Percentiles rank a stretch among this genome's conserved stretches.
These are phyloP conservation scores for Trichophyton simii DNA, from an alignment of 2,329 filamentous ascomycete genomes.

Conservation along the genomic window DNA sequence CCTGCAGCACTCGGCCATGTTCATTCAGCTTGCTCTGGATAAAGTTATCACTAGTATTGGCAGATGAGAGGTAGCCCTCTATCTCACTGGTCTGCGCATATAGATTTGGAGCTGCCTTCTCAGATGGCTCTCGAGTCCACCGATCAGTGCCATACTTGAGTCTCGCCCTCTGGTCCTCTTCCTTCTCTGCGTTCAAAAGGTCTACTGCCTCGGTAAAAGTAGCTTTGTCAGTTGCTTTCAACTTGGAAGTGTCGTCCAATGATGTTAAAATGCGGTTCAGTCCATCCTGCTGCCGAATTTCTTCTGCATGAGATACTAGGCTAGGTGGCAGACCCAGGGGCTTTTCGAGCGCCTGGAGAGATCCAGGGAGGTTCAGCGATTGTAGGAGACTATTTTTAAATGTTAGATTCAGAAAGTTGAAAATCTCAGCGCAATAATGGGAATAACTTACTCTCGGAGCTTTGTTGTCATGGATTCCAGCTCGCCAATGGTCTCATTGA, in stretches of 20 bases:
- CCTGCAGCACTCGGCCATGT: slow-evolving; percentile 59
- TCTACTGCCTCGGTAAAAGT: slow-evolving; percentile 75
- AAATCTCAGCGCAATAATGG: not conserved
- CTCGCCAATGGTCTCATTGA: slow-evolving; percentile 76
- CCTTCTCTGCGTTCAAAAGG: slow-evolving; percentile 63
- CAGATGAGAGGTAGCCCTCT: slow-evolving; percentile 69
- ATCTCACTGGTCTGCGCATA: slow-evolving; percentile 67
- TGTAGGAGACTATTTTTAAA: slow-evolving; percentile 44
- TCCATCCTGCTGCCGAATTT: slow-evolving; percentile 82
- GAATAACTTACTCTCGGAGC: slow-evolving; percentile 51
- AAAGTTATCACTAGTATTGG: slow-evolving; percentile 52
- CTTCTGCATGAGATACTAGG: slow-evolving; percentile 79
- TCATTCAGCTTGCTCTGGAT: slow-evolving; percentile 68
- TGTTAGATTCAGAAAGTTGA: slow-evolving; percentile 9
- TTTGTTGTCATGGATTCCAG: slow-evolving; percentile 68
- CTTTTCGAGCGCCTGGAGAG: slow-evolving; percentile 87
- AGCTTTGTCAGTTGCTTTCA: slow-evolving; percentile 66
- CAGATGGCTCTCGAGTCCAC: slow-evolving; percentile 62
- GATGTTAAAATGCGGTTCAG: slow-evolving; percentile 63
- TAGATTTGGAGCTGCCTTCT: slow-evolving; percentile 57
- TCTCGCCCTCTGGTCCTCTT: slow-evolving; percentile 66
- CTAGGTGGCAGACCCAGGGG: slow-evolving; percentile 78
- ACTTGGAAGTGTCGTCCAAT: slow-evolving; percentile 77
- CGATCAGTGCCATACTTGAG: slow-evolving; percentile 74
- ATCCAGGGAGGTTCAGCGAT: slow-evolving; percentile 78